Percentiles rank a stretch among this genome's conserved stretches.
phyloP scores from a whole-genome alignment of 768 basidiomycete genomes.

The Collybia sp. region DNA sequence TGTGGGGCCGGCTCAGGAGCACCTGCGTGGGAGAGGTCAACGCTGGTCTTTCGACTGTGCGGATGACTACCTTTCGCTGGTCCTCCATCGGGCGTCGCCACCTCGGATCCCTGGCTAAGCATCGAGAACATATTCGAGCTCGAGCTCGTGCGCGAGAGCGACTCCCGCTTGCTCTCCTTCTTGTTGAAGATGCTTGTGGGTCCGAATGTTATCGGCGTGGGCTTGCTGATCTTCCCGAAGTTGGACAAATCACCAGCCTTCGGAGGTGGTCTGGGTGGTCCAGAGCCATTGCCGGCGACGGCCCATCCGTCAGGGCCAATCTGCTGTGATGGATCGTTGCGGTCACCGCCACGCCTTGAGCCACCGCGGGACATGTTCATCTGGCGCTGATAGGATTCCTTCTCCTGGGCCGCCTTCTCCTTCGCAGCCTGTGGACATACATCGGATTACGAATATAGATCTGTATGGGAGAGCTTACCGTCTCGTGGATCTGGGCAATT shows the following conservation, averaged over 20 bases:
- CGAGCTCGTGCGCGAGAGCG: constrained; percentile 77
- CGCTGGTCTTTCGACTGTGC: constrained; percentile 45
- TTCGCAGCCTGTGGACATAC: constrained; percentile 58
- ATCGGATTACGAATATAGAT: constrained; percentile 4
- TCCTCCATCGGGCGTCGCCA: constrained; percentile 40
- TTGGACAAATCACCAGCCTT: constrained; percentile 85
- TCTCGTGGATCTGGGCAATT: constrained; percentile 84
- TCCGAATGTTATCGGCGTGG: constrained; percentile 69
- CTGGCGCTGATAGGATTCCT: constrained; percentile 53
- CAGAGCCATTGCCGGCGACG: constrained; percentile 46
- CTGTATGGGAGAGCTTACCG: constrained; percentile 42
- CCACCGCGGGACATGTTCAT: constrained; percentile 86
- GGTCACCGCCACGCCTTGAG: constrained; percentile 80
- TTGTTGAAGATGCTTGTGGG: constrained; percentile 83
- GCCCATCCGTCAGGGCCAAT: constrained; percentile 87
- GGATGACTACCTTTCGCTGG: constrained; percentile 46
- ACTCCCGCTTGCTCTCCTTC: constrained; percentile 65
- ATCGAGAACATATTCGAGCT: constrained; percentile 85
- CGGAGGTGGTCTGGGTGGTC: constrained; percentile 50
- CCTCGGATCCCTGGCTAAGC: constrained; percentile 63
- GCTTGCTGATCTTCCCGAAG: constrained; percentile 81
- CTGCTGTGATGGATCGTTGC: constrained; percentile 45
- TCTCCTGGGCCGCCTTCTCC: constrained; percentile 68
- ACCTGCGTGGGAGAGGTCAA: constrained; percentile 42
- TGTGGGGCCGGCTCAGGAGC: constrained; percentile 44